A percentile compares a stretch with the other conserved stretches of the same genome.
Evolutionary conservation across 306 rosid genomes (phyloP).

Genomic region (Glycyrrhiza uralensis): DNA sequence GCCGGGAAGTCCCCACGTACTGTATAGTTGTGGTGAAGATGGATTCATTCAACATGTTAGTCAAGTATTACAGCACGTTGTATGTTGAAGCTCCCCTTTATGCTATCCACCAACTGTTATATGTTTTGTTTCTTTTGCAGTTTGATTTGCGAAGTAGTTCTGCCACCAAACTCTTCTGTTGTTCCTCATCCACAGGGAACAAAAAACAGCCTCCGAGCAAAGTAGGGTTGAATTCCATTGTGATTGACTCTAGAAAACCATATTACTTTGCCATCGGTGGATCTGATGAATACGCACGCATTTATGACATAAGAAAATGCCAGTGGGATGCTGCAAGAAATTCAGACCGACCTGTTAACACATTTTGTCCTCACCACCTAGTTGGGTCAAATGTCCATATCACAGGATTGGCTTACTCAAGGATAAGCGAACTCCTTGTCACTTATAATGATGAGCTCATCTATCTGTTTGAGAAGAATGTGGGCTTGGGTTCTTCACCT

Average conservation of each 20-base stretch:
- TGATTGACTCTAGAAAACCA: slow-evolving; percentile 57
- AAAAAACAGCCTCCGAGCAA: slow-evolving; percentile 27
- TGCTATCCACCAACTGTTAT: slow-evolving; percentile 26
- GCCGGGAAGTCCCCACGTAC: slow-evolving; percentile 58
- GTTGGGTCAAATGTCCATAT: slow-evolving; percentile 38
- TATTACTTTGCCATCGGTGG: slow-evolving; percentile 54
- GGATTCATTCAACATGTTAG: slow-evolving; percentile 64
- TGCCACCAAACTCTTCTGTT: slow-evolving; percentile 46
- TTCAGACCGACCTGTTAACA: slow-evolving; percentile 40
- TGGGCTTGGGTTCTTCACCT: slow-evolving; percentile 38
- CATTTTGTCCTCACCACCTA: slow-evolving; percentile 47
- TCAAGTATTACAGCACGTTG: slow-evolving; percentile 23
- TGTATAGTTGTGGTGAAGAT: slow-evolving; percentile 67
- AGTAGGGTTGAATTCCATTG: slow-evolving; percentile 49
- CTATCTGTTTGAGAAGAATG: slow-evolving; percentile 49
- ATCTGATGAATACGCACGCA: slow-evolving; percentile 53
- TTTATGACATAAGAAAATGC: slow-evolving; percentile 50
- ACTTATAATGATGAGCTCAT: slow-evolving; percentile 53
- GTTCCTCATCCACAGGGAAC: slow-evolving; percentile 36
- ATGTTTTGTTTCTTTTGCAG: slow-evolving; percentile 48
- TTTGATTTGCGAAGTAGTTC: slow-evolving; percentile 61
- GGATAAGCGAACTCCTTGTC: slow-evolving; percentile 47
- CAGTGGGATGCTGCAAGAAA: slow-evolving; percentile 24
- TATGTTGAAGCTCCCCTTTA: slow-evolving; percentile 31
- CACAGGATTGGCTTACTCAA: slow-evolving; percentile 56